phyloP scores from a whole-genome alignment of 306 rosid genomes.

The Vicia villosa region DNA sequence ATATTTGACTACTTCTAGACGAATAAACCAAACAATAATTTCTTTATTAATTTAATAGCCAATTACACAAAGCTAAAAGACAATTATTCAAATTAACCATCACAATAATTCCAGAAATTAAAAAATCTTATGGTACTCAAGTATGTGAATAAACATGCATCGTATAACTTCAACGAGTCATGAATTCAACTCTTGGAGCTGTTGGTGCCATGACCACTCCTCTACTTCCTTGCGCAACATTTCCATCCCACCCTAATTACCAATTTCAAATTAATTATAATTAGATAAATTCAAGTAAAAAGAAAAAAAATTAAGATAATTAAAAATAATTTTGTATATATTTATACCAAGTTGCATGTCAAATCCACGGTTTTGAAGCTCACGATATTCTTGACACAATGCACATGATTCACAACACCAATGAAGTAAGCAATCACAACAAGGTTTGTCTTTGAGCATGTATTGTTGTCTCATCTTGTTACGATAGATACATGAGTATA shows the following conservation, averaged over 20 bases:
- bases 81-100: too few species aligned
- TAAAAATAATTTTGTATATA: neutral
- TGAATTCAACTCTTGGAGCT: neutral
- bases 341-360: slow-evolving; percentile 54
- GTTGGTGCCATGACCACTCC: slow-evolving; percentile 12
- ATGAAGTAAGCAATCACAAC: slow-evolving; percentile 60
- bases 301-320: neutral
- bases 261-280: neutral
- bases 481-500: slow-evolving; percentile 63
- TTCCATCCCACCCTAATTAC: neutral
- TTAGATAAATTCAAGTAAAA: neutral
- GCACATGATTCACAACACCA: slow-evolving; percentile 69
- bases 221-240: neutral
- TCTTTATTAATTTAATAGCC: too few species aligned
- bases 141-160: too few species aligned
- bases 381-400: slow-evolving; percentile 77
- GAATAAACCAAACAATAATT: too few species aligned
- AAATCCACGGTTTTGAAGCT: slow-evolving; percentile 65
- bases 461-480: slow-evolving; percentile 61
- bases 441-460: slow-evolving; percentile 40
- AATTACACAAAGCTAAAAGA: too few species aligned
- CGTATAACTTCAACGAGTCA: neutral
- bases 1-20: too few species aligned
- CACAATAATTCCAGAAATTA: too few species aligned
- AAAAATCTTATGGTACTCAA: too few species aligned